Evolutionary conservation across 163 green algal species (phyloP), one percentile per base, ranked within the genome.

Genomic region (Scenedesmus sp.): DNA sequence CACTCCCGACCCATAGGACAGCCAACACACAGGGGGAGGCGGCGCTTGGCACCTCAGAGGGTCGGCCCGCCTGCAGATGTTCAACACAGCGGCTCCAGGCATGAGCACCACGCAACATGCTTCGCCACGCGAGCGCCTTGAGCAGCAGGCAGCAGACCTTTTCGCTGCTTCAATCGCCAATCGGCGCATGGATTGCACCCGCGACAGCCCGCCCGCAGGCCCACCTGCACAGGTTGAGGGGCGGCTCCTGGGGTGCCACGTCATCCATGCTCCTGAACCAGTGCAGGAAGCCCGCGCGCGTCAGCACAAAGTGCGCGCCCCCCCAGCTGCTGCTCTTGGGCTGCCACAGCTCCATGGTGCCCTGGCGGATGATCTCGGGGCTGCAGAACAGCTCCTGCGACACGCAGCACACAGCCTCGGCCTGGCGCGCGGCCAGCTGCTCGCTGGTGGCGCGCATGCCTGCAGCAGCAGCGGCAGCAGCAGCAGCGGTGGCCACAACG

Each of bases 261-360:
- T 95, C 80, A 12, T 94, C 90, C 18, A 92, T 83, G 68, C 73
- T 81, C 0, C 68, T 65, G 83, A 97, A 97, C 93, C 95, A 98
- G 92, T 98, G 96, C 81, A 98, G 92, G 91, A 96, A 97, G 73
- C 96, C 96, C n/a, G 95, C 94, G 33, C 95, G 92, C 3, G 97
- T 98, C 12, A 98, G 93, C 70, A 98, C 96, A 43, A 95, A 96
- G 93, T 97, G 95, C 37, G 89, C 93, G 7, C 81, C 76, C 53
- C 59, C 65, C 97, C 97, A 98, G 12, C 40, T 78, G 46, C 76
- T 85, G 49, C 10, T 83, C 49, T 49, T 73, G 51, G 86, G 35
- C 44, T 97, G 91, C 92, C 93, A 96, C 0, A 94, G 78, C 73
- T 97, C 90, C 93, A 98, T 95, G 26, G 90, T 76, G 3, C 97